Evolutionary conservation across 352 stramenopile genomes (phyloP).

Genomic region (Phytopythium boreale): DNA sequence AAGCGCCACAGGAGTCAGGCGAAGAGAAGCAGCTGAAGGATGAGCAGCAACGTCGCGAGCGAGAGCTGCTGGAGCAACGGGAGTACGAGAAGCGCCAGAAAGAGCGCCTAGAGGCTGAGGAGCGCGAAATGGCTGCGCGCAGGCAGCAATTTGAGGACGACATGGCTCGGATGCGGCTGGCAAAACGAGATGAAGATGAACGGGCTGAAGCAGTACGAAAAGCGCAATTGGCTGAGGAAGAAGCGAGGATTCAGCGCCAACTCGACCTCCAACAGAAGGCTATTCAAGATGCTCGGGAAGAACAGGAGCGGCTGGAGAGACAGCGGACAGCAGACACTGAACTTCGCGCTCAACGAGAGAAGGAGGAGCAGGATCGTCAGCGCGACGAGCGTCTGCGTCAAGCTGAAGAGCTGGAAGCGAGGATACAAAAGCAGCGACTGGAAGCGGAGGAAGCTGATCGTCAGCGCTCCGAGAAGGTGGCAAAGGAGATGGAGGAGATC

Average conservation of each 20-base stretch:
- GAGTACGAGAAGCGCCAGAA: slow-evolving; percentile 43
- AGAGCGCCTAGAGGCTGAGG: slow-evolving; percentile 34
- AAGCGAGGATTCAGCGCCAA: slow-evolving; percentile 29
- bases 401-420: slow-evolving; percentile 21
- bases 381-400: slow-evolving; percentile 14
- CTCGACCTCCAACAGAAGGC: slow-evolving; percentile 30
- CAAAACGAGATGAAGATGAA: slow-evolving; percentile 37
- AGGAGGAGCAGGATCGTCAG: slow-evolving; percentile 8
- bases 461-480: slow-evolving; percentile 5
- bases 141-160: slow-evolving; percentile 44
- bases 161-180: slow-evolving; percentile 28
- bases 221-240: slow-evolving; percentile 22
- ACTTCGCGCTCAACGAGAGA: slow-evolving; percentile 1
- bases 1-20: not conserved
- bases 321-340: slow-evolving; percentile 15
- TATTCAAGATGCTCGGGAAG: slow-evolving; percentile 24
- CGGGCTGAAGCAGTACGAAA: slow-evolving; percentile 22
- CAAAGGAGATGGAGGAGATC: slow-evolving; percentile 12
- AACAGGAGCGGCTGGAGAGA: slow-evolving; percentile 26
- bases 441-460: slow-evolving; percentile 14
- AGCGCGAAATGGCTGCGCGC: slow-evolving; percentile 30
- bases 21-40: slow-evolving; percentile 21
- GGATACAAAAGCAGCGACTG: slow-evolving; percentile 14
- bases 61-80: slow-evolving; percentile 43
- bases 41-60: slow-evolving; percentile 39